Conservation (phyloP, 495 filamentous ascomycete genomes). For the Tuber melanosporum region DNA sequence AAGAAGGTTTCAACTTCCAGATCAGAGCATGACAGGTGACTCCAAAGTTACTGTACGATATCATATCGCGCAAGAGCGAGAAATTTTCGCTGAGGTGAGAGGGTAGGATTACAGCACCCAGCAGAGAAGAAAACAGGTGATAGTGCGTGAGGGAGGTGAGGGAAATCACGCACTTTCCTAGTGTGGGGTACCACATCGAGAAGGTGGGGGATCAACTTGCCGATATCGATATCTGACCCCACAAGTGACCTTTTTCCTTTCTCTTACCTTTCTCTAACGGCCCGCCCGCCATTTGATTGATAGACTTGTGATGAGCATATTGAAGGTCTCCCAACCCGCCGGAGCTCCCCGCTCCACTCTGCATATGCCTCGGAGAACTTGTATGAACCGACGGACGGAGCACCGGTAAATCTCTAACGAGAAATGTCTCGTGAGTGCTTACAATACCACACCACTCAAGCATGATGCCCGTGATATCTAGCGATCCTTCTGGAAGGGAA, state of each 20-base stretch:
- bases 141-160: background rate
- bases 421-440: background rate
- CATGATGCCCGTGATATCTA: background rate
- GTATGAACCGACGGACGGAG: background rate
- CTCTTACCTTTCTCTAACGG: background rate
- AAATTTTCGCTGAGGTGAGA: background rate
- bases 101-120: background rate
- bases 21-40: background rate
- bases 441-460: background rate
- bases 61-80: background rate
- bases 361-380: background rate
- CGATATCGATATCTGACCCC: background rate
- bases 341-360: background rate
- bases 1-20: conserved; percentile 2
- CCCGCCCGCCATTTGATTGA: background rate
- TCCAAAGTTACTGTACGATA: background rate
- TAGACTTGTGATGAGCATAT: background rate
- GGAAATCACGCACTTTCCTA: conserved; percentile 3
- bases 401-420: background rate
- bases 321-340: background rate
- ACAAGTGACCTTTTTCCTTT: background rate
- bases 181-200: background rate
- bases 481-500: background rate
- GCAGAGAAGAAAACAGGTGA: background rate
- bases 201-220: background rate